phyloP scores from a whole-genome alignment of 2,329 filamentous ascomycete species.

The Cryoendolithus antarcticus region DNA sequence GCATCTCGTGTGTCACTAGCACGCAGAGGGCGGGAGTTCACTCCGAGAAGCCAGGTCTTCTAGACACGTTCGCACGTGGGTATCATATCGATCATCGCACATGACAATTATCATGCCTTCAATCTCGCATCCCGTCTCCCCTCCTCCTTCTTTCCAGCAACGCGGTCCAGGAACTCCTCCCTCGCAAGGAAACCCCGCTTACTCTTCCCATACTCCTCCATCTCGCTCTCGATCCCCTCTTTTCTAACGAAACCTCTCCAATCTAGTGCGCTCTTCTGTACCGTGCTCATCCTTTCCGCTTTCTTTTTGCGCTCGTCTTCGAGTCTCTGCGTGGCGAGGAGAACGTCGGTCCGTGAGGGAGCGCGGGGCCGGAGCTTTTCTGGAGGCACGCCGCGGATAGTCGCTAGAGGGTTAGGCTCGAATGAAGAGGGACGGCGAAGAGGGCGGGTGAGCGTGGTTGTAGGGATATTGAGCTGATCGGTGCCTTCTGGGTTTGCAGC shows the following conservation, averaged over 20 bases:
- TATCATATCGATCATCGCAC: no score
- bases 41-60: no score
- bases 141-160: conserved; percentile 44
- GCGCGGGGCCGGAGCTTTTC: conserved; percentile 30
- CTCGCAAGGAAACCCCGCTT: conserved; percentile 49
- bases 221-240: conserved; percentile 48
- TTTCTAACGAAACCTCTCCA: conserved; percentile 53
- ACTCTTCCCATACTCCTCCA: conserved; percentile 48
- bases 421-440: conserved; percentile 36
- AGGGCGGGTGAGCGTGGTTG: conserved; percentile 23
- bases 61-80: no score
- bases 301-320: conserved; percentile 25
- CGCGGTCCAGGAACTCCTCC: conserved; percentile 50
- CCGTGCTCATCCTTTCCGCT: conserved; percentile 51
- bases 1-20: no score
- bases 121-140: conserved; percentile 41
- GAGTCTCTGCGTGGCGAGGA: conserved; percentile 20
- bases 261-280: conserved; percentile 53
- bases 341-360: conserved; percentile 19
- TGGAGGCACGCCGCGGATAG: conserved; percentile 33
- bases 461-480: conserved; percentile 10
- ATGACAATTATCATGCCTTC: conserved; percentile 18
- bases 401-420: conserved; percentile 37
- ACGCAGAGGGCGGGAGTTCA: no score
- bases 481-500: neutral